A percentile compares a stretch with the other conserved stretches of the same genome.
Evolutionary conservation across 2,329 filamentous ascomycete species (phyloP).

Genomic region (Neonectria hederae): DNA sequence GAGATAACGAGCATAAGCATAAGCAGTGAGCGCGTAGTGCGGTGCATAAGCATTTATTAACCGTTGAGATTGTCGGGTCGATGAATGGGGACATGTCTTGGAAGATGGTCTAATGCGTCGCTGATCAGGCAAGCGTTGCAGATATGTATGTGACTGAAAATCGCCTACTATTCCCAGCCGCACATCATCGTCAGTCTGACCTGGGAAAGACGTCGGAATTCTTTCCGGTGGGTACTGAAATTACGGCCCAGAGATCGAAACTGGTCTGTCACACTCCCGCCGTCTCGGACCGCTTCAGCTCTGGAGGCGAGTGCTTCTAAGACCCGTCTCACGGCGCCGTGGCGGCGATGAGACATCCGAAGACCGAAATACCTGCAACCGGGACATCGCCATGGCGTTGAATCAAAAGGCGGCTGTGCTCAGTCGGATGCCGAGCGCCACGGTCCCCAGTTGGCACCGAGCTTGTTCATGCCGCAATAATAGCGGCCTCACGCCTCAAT

Average conservation of each 20-base stretch:
- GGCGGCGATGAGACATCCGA: neutral
- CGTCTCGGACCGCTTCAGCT: constrained; percentile 5
- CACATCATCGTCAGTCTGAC: neutral
- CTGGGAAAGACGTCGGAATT: neutral
- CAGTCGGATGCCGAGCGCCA: constrained; percentile 9
- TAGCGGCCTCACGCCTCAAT: constrained; percentile 11
- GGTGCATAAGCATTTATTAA: neutral
- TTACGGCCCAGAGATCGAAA: neutral
- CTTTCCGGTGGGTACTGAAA: neutral
- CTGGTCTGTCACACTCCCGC: neutral
- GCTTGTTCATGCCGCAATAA: constrained; percentile 8
- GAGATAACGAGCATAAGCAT: neutral
- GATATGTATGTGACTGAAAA: neutral
- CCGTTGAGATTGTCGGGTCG: neutral
- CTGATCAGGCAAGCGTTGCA: neutral
- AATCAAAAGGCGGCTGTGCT: neutral
- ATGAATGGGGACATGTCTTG: neutral
- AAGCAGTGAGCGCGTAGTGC: neutral
- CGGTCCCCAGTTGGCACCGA: neutral
- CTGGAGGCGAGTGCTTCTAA: neutral
- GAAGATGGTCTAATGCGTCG: neutral
- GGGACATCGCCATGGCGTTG: neutral
- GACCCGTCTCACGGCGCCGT: neutral
- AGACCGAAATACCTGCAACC: neutral
- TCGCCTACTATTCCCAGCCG: neutral